A percentile compares a stretch with the other conserved stretches of the same genome.
Conservation (phyloP, 352 stramenopile species). For the Globisporangium solare region DNA sequence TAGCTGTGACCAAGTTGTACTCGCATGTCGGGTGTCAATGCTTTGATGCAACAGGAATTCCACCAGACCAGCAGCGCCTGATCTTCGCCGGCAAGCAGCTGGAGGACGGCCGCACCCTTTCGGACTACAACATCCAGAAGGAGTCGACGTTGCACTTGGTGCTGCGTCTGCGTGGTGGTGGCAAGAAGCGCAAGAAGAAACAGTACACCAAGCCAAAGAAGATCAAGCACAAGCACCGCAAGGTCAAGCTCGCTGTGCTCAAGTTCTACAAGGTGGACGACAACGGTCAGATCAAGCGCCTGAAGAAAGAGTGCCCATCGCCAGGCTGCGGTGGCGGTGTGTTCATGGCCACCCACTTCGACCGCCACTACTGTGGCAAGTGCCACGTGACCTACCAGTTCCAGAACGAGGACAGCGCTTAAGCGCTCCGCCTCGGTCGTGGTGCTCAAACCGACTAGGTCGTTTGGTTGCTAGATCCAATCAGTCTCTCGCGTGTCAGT, state of each 20-base stretch:
- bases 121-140: conserved; percentile 96
- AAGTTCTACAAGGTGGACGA: conserved; percentile 98
- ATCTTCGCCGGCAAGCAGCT: conserved; percentile 99
- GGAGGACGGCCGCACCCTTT: conserved; percentile 91
- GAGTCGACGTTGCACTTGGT: conserved; percentile 98
- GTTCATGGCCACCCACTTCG: conserved; percentile 99
- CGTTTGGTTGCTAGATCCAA: conserved; percentile 1
- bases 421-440: conserved; percentile 14
- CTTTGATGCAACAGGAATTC: conserved; percentile 79
- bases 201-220: conserved; percentile 99
- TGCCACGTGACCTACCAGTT: conserved; percentile 96
- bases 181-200: conserved; percentile 99
- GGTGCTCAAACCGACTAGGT: not conserved
- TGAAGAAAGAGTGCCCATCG: conserved; percentile 97
- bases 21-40: conserved; percentile 7
- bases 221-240: conserved; percentile 95
- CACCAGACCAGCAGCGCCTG: conserved; percentile 99
- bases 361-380: conserved; percentile 99
- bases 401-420: conserved; percentile 69
- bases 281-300: conserved; percentile 95
- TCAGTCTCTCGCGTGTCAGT: not conserved
- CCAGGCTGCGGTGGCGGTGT: conserved; percentile 95
- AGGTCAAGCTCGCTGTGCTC: conserved; percentile 96
- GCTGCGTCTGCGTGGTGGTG: conserved; percentile 92
- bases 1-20: not conserved